Base-by-base conservation (phyloP, 169 alveolate genomes). In the Cystoisospora suis region DNA sequence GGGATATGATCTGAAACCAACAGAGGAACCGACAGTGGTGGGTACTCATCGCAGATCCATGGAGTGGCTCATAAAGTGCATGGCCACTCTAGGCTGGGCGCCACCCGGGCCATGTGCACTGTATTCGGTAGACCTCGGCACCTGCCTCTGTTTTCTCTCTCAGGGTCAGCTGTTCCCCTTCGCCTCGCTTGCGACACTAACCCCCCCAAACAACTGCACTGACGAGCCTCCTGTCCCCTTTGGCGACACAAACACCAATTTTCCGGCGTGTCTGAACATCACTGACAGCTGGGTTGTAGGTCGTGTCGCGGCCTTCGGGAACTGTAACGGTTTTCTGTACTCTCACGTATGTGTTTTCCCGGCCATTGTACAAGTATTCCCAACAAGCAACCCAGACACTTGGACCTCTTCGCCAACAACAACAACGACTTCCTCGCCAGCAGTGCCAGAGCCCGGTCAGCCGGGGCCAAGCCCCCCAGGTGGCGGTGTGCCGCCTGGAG, bases 121-220 rank as follows among this genome's bases (percentile, higher is more conserved):
- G n/a, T n/a, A n/a, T n/a, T n/a, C n/a, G 61, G 20, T 20, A 49
- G n/a, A 49, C 61, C 7, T 61, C 34, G 20, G 6, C 75, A 17
- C 27, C 5, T 56, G 49, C 49, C 29, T 58, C 6, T 15, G 15
- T 83, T 17, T 56, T 15, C 32, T 46, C 59, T 83, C 36, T 6
- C 91, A 86, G 91, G 87, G 91, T 29, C 69, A 49, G 53, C 91
- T 86, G 17, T 59, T 36, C 75, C 91, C 91, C n/a, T 86, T 61
- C 88, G 91, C 91, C 27, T 61, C 81, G 40, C 29, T 86, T 27
- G 81, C 83, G n/a, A 34, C 49, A 7, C 36, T 58, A 20, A 7
- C 87, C 27, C 91, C 91, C 4, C 87, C 85, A 0, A 86, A 86
- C 85, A 86, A 49, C 83, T 86, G 91, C 49, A 59, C 91, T 29